A percentile compares a stretch with the other conserved stretches of the same genome.
These are phyloP conservation scores for Leccinum olivaceopallidum DNA, from an alignment of 768 basidiomycete species.

Conservation along the genomic window DNA sequence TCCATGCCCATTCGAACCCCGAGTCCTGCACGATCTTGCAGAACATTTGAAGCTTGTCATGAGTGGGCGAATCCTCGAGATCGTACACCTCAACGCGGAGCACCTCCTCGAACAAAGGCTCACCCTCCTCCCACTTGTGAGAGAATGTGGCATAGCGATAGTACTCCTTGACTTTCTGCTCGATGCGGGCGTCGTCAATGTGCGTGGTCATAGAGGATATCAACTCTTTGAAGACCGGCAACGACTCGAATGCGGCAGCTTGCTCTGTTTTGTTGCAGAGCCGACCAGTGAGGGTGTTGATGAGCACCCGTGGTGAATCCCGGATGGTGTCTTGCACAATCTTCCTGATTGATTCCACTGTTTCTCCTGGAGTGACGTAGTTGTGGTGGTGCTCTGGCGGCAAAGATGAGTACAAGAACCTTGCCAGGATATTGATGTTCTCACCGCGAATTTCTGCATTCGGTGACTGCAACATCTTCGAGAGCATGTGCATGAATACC, in stretches of 20 bases:
- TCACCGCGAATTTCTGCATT: background rate
- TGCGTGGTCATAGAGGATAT: background rate
- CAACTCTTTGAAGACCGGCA: background rate
- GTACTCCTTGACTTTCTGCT: background rate
- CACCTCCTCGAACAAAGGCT: background rate
- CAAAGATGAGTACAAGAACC: background rate
- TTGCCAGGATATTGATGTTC: background rate
- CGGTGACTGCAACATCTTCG: background rate
- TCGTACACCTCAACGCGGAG: background rate
- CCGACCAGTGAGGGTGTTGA: background rate
- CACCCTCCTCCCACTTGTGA: background rate
- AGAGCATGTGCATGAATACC: background rate
- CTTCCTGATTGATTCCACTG: background rate
- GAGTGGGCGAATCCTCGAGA: background rate
- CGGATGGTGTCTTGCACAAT: background rate
- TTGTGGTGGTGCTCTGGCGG: background rate
- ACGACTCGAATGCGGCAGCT: background rate
- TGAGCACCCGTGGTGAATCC: background rate
- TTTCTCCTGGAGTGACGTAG: background rate
- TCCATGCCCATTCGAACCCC: background rate
- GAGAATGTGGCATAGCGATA: background rate
- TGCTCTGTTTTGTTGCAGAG: background rate
- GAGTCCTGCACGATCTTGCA: background rate
- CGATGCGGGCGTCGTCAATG: background rate
- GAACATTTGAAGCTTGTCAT: background rate